Base-by-base conservation (phyloP, 2,329 filamentous ascomycete genomes). In the Fusarium oxysporum region DNA sequence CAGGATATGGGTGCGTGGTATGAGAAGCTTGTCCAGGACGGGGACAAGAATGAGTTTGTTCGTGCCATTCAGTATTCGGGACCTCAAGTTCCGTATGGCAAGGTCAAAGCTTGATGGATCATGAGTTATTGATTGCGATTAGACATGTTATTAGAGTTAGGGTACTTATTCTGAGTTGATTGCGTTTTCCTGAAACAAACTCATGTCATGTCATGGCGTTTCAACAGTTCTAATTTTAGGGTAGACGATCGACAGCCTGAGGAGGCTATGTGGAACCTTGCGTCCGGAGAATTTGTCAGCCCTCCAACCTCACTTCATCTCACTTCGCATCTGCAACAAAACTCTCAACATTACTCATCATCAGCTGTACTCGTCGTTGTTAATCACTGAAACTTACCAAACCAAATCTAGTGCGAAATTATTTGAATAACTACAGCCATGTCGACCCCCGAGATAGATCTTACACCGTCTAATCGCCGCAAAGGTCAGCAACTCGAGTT, bases 31-130 rank as follows among this genome's bases (percentile, higher is more conserved):
- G 64, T 75, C 2, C 70, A 73, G 4, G 80, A 81, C 37, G 77
- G 76, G 5, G 65, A 76, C 8, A 79, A 78, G 68, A 64, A 79
- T 68, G 76, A 79, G 71, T 67, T 71, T 59, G 32, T 73, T 13
- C 72, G 76, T 13, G 70, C 61, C 19, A 60, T 76, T 11, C 65
- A 76, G 43, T 74, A 79, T 13, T 76, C 72, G 3, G 78, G 76
- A 21, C 61, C 68, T 47, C 48, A 67, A 53, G 50, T 55, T 48
- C 23, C 65, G 0, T 77, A 77, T 41, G 76, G 76, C 5, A 69
- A 43, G 30, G 48, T 41, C 4, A 70, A 68, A 28, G 47, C 45
- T 16, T 66, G 56, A 48, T 17, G 2, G 17, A 16, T 55, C 16
- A 32, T 35, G 12, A n/a, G 30, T 7, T 25, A 8, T 17, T 32